Base-by-base conservation (phyloP, 2,329 filamentous ascomycete genomes). In the Aureobasidium mangrovei region DNA sequence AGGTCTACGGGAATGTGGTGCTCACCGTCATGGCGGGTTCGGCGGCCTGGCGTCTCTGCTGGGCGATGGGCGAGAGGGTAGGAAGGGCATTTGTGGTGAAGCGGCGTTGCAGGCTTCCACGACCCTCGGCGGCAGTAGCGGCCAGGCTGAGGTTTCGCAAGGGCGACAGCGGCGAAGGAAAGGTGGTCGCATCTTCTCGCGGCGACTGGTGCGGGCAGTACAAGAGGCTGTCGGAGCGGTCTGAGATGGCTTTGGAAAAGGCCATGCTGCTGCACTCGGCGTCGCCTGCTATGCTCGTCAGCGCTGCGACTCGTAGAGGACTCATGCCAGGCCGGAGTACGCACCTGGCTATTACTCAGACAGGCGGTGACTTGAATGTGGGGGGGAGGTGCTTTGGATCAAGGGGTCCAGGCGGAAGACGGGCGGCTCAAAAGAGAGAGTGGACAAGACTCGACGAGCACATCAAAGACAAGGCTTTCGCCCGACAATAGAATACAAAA, bases 51-150 rank as follows among this genome's bases (percentile, higher is more conserved):
- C 72, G 69, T 52, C 77, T 68, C 63, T 78, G 74, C 67, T 80
- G 77, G 44, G 77, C 80, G 65, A 77, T 76, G 56, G 78, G 74
- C 49, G 74, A 77, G 66, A 91, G 72, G 91, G 78, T 90, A 80
- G 72, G 88, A 79, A 73, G 88, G 84, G 73, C 95, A 64, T 76
- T 94, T 56, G 91, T 93, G 60, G 91, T 97, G 73, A 97, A 97
- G 67, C 91, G 86, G 66, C 91, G 85, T 71, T 91, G 88, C 68
- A 97, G 77, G 63, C 83, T 84, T 59, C 82, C 81, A 70, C 91
- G 84, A 61, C 80, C 80, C 67, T 95, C 88, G 69, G 82, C 79
- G 60, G 79, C 69, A 58, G 75, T 69, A 55, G 76, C 72, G 60
- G 79, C 76, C 60, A 46, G 73, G 55, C 67, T 67, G 47, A 63